These are phyloP conservation scores for Avena insularis DNA, from an alignment of 176 grass and related monocot species.

Conservation along the genomic window DNA sequence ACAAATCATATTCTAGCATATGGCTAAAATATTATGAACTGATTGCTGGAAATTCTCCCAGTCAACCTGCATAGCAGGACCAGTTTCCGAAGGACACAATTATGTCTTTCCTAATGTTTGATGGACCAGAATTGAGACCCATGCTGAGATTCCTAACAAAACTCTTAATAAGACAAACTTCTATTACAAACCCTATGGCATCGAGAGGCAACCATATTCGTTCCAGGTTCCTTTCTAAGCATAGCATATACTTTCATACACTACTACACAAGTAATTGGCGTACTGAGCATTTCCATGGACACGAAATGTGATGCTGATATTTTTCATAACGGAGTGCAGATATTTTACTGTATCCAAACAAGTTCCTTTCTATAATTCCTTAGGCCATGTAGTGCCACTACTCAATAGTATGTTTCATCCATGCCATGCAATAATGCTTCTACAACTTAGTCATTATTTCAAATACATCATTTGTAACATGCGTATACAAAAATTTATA, in stretches of 20 bases:
- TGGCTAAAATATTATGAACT: background rate
- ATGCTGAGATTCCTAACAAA: background rate
- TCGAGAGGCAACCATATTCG: background rate
- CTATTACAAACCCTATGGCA: conserved; percentile 7
- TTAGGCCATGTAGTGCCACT: background rate
- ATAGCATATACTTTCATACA: background rate
- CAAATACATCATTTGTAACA: background rate
- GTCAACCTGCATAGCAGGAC: background rate
- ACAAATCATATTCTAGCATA: background rate
- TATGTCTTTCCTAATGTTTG: background rate
- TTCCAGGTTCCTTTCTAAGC: background rate
- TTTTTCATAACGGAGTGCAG: too few species aligned
- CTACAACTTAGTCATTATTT: background rate
- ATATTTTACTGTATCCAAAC: background rate
- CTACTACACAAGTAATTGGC: too few species aligned
- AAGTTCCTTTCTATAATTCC: background rate
- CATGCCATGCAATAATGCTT: background rate
- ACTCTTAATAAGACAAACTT: background rate
- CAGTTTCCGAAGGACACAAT: background rate
- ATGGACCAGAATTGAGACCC: background rate
- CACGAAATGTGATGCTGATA: too few species aligned
- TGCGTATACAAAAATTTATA: background rate
- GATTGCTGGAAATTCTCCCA: background rate
- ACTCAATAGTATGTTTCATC: background rate
- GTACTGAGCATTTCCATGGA: too few species aligned